Base-by-base conservation (phyloP, 2,329 filamentous ascomycete genomes). In the Teratosphaeria pseudoeucalypti region DNA sequence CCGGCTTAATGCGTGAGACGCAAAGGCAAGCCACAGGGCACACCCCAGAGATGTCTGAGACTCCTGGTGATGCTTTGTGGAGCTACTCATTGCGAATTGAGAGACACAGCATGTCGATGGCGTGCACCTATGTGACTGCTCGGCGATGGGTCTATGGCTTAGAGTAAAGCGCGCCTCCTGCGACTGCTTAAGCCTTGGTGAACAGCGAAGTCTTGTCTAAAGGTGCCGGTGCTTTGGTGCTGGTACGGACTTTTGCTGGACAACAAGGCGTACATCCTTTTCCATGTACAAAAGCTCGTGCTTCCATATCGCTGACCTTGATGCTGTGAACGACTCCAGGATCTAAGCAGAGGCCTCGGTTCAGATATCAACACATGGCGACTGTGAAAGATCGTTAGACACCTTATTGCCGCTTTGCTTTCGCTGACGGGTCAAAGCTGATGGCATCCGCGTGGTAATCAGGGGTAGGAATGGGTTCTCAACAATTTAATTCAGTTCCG, bases 401-500 rank as follows among this genome's bases (percentile, higher is more conserved):
- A 23, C 23, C 23, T 23, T n/a, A 23, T 19, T 5, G 5, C 9
- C 23, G n/a, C 10, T 23, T 11, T 2, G 4, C 19, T 49, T 19
- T 16, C 11, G 43, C n/a, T 49, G 5, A 49, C 7, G 6, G 6
- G 9, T 19, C 19, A 10, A 7, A 23, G 19, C 6, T 26, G 43
- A 23, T 49, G n/a, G 19, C n/a, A 19, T 19, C 7, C 19, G 43
- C 43, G 16, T 19, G 43, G 43, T n/a, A 23, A 49, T 49, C 43
- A 49, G 43, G 43, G 6, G 43, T 49, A 49, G 39, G 26, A 57
- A 57, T 57, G 43, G 43, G 19, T 29, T 52, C 63, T 66, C 67
- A 58, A 34, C 57, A 58, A 56, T 7, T 49, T 54, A 27, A 54
- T 59, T 69, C 62, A 58, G 68, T 64, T 66, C 67, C 68, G 68